phyloP scores from a whole-genome alignment of 2,329 filamentous ascomycete species.

The Sordariomycetes sp. region DNA sequence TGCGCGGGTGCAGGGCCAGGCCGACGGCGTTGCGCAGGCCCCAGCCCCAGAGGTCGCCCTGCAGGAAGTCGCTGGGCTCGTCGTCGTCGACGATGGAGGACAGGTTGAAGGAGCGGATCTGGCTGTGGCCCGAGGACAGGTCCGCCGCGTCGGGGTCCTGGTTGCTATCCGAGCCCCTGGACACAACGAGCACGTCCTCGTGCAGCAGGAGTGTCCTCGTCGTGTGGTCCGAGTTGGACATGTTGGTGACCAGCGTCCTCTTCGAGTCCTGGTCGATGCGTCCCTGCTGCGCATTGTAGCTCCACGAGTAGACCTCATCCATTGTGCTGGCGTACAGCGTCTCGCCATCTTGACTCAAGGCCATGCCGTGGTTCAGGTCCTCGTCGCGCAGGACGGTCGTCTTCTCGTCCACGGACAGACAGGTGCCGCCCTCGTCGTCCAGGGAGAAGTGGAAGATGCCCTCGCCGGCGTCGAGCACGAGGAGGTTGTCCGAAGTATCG shows the following conservation, averaged over 20 bases:
- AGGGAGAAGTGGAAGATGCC: conserved; percentile 32
- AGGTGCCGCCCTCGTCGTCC: conserved; percentile 30
- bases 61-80: conserved; percentile 32
- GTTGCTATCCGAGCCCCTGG: conserved; percentile 55
- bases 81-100: conserved; percentile 15
- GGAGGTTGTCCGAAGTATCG: conserved; percentile 32
- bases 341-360: conserved; percentile 40
- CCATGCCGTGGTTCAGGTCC: conserved; percentile 45
- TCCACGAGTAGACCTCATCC: conserved; percentile 53
- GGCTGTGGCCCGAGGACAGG: conserved; percentile 48
- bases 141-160: conserved; percentile 46
- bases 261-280: conserved; percentile 31
- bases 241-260: conserved; percentile 49
- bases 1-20: conserved; percentile 50
- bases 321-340: conserved; percentile 49
- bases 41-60: conserved; percentile 51
- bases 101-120: conserved; percentile 52
- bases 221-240: conserved; percentile 52
- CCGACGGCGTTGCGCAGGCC: conserved; percentile 67
- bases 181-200: conserved; percentile 51
- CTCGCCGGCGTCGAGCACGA: conserved; percentile 32
- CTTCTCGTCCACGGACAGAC: conserved; percentile 25
- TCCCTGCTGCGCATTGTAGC: conserved; percentile 38
- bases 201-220: conserved; percentile 58
- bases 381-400: conserved; percentile 24